Evolutionary conservation across 441 rosid species (phyloP).

Genomic region (Breynia disticha): DNA sequence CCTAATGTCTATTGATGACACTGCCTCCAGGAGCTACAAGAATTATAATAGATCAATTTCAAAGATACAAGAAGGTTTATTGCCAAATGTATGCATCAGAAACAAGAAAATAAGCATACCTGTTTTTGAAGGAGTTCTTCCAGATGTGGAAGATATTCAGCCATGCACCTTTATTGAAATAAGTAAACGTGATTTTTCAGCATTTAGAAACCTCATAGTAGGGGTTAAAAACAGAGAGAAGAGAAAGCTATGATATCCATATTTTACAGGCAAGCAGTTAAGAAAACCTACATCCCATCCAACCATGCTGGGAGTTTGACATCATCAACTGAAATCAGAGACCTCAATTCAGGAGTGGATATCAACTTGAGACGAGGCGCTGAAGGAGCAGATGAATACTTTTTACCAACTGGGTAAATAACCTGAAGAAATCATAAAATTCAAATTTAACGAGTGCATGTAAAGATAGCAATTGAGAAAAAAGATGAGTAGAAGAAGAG

Average conservation of each 20-base stretch:
- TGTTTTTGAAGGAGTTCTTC: constrained; percentile 77
- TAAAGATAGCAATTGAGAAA: constrained; percentile 4
- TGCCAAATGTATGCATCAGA: constrained; percentile 1
- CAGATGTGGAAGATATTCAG: constrained; percentile 95
- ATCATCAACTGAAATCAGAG: constrained; percentile 66
- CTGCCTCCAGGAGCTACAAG: constrained; percentile 62
- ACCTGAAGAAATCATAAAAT: constrained; percentile 32
- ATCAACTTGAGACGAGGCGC: constrained; percentile 79
- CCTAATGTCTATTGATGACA: constrained; percentile 50
- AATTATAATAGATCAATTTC: background rate
- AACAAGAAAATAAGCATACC: constrained; percentile 33
- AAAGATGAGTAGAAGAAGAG: background rate
- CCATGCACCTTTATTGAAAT: constrained; percentile 70
- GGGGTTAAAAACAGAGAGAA: constrained; percentile 7
- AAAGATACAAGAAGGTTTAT: background rate
- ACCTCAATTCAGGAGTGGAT: constrained; percentile 58
- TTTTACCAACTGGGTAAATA: constrained; percentile 66
- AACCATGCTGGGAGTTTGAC: constrained; percentile 92
- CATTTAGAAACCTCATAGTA: background rate
- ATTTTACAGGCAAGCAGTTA: constrained; percentile 4
- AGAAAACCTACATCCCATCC: constrained; percentile 66
- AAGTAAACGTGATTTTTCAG: constrained; percentile 10
- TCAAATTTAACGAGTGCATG: background rate
- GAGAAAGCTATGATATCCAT: constrained; percentile 5
- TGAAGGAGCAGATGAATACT: constrained; percentile 58